Conservation (phyloP, 2,329 filamentous ascomycete genomes). For the Fusarium marasasianum region DNA sequence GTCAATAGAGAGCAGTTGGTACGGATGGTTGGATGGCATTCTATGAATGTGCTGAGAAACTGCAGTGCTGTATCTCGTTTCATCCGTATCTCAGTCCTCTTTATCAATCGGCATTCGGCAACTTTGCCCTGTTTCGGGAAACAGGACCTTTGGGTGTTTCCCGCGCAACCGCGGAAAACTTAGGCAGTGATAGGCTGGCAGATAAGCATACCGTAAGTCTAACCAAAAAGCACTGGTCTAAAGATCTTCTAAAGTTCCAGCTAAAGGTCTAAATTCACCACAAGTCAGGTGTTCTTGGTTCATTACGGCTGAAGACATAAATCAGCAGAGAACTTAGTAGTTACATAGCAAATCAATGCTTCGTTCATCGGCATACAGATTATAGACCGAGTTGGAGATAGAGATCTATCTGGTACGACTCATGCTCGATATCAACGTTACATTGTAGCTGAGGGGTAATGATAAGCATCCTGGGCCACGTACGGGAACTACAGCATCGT, state of each 20-base stretch:
- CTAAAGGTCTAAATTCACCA: background rate
- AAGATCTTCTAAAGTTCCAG: background rate
- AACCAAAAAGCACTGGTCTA: no score
- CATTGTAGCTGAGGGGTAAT: background rate
- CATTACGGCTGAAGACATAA: fast-evolving
- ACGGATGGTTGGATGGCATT: background rate
- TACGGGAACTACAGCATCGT: background rate
- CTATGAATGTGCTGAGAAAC: fast-evolving
- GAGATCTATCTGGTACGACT: background rate
- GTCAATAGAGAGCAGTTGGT: background rate
- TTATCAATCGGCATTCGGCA: background rate
- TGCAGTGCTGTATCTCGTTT: fast-evolving
- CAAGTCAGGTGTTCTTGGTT: background rate
- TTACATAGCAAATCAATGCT: fast-evolving
- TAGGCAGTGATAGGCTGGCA: no score
- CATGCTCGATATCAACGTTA: background rate
- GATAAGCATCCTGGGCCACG: background rate
- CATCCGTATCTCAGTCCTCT: background rate
- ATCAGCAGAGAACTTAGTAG: background rate
- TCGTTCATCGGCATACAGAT: background rate
- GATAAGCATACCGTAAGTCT: no score
- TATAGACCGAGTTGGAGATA: background rate
- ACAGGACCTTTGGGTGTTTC: background rate
- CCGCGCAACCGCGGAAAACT: conserved; percentile 1
- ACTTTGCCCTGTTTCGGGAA: background rate